phyloP scores from a whole-genome alignment of 495 filamentous ascomycete species.

The Chaetomium fimeti region DNA sequence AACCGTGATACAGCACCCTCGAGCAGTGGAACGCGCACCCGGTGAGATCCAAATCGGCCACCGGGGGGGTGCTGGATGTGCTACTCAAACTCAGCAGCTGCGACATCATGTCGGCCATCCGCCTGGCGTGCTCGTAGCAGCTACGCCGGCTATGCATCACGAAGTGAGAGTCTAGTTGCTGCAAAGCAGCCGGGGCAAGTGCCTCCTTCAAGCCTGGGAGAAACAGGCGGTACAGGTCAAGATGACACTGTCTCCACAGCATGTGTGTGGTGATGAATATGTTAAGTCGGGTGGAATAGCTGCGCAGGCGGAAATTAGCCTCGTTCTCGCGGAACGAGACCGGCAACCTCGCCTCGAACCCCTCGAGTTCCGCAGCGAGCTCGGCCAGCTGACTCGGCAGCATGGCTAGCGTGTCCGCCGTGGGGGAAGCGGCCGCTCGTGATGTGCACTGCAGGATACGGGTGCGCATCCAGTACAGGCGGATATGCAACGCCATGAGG shows the following conservation, averaged over 20 bases:
- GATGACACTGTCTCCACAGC: slow-evolving; percentile 52
- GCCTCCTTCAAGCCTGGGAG: slow-evolving; percentile 47
- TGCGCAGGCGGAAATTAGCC: slow-evolving; percentile 49
- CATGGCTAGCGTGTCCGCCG: slow-evolving; percentile 39
- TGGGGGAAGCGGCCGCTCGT: slow-evolving; percentile 33
- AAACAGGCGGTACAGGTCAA: slow-evolving; percentile 50
- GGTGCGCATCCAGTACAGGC: slow-evolving; percentile 48
- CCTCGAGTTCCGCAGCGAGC: slow-evolving; percentile 43
- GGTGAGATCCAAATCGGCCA: slow-evolving; percentile 50
- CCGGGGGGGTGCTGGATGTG: slow-evolving; percentile 34
- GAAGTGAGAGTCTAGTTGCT: slow-evolving; percentile 41
- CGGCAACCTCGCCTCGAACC: slow-evolving; percentile 47
- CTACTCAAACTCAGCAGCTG: slow-evolving; percentile 43
- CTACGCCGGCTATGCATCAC: slow-evolving; percentile 39
- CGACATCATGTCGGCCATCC: slow-evolving; percentile 51
- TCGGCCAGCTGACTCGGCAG: slow-evolving; percentile 43
- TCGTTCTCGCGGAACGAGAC: slow-evolving; percentile 49
- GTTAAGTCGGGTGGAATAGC: slow-evolving; percentile 47
- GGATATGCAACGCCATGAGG: slow-evolving; percentile 48
- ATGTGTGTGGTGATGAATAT: slow-evolving; percentile 54
- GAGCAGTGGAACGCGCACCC: slow-evolving; percentile 50
- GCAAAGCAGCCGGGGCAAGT: slow-evolving; percentile 38
- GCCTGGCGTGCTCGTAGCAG: slow-evolving; percentile 49
- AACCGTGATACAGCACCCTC: slow-evolving; percentile 41
- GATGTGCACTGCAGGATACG: slow-evolving; percentile 46